Conservation (phyloP, 2,329 filamentous ascomycete species). For the Shiraia bambusicola region DNA sequence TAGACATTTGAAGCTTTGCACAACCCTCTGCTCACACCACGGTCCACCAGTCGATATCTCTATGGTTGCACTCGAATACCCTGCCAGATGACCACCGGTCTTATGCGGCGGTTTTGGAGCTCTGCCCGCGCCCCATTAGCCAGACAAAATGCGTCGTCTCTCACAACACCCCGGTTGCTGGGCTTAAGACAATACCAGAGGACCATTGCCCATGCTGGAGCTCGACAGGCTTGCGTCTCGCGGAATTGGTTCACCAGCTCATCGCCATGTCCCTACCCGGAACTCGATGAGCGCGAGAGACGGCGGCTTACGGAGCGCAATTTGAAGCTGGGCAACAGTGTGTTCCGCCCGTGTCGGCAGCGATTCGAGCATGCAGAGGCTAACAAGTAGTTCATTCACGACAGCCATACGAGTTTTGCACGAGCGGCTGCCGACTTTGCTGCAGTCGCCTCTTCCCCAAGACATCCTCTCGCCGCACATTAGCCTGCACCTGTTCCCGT, state of each 20-base stretch:
- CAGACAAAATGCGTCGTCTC: conserved; percentile 19
- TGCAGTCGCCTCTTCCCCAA: conserved; percentile 62
- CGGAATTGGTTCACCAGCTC: conserved; percentile 50
- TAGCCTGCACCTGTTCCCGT: conserved; percentile 65
- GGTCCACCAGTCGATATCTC: conserved; percentile 10
- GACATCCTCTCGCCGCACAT: conserved; percentile 64
- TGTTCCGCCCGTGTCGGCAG: conserved; percentile 14
- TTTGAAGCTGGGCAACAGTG: conserved; percentile 64
- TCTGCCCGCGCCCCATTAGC: conserved; percentile 41
- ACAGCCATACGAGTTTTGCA: conserved; percentile 62
- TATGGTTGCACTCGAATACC: conserved; percentile 36
- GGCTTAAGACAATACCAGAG: conserved; percentile 38
- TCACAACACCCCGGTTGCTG: conserved; percentile 31
- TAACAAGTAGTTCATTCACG: conserved; percentile 7
- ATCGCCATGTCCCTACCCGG: conserved; percentile 27
- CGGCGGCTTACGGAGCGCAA: conserved; percentile 60
- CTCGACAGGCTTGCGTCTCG: conserved; percentile 36
- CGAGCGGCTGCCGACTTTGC: conserved; percentile 61
- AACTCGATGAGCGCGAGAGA: conserved; percentile 41
- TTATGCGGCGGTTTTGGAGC: conserved; percentile 51
- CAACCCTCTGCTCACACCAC: conserved; percentile 9
- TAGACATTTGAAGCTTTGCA: conserved; percentile 5
- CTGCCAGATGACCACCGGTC: conserved; percentile 46
- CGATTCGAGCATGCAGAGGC: neutral
- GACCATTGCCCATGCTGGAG: conserved; percentile 34